phyloP scores from a whole-genome alignment of 1,139 yeast species.

The Hemisphaericaspora xylofermentans region DNA sequence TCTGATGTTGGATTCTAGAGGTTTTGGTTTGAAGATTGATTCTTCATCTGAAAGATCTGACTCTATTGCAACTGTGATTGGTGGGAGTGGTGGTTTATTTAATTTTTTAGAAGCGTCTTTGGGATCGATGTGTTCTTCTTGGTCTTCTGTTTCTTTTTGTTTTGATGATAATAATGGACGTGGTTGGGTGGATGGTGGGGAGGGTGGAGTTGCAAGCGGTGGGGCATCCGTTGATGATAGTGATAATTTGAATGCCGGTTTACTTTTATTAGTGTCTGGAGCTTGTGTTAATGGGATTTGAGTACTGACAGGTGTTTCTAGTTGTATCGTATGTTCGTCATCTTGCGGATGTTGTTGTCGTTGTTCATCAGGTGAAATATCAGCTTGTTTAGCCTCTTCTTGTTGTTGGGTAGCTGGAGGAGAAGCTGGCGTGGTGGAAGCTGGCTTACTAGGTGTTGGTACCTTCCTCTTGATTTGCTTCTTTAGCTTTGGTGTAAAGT shows the following conservation, averaged over 20 bases:
- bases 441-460: slow-evolving; percentile 8
- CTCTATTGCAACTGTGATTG: slow-evolving; percentile 14
- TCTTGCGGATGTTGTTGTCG: slow-evolving; percentile 3
- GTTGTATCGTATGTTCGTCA: slow-evolving; percentile 2
- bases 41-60: slow-evolving; percentile 20
- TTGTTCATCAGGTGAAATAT: no score
- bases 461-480: slow-evolving; percentile 22
- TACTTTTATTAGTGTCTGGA: slow-evolving; percentile 3
- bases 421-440: slow-evolving; percentile 26
- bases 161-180: no score
- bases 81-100: slow-evolving; percentile 4
- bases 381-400: background rate
- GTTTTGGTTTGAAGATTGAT: slow-evolving; percentile 33
- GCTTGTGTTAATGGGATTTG: slow-evolving; percentile 3
- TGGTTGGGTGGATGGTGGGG: no score
- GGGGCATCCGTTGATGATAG: slow-evolving; percentile 8
- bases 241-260: slow-evolving; percentile 9
- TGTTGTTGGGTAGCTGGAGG: slow-evolving; percentile 15
- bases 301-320: background rate
- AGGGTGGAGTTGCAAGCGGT: slow-evolving; percentile 2
- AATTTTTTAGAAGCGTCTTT: slow-evolving; percentile 22
- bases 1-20: slow-evolving; percentile 11
- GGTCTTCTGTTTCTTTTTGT: slow-evolving; percentile 9
- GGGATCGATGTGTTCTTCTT: slow-evolving; percentile 32
- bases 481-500: slow-evolving; percentile 41